Evolutionary conservation across 805 yeast genomes (phyloP).

Genomic region (Dipodascopsis uninucleata): DNA sequence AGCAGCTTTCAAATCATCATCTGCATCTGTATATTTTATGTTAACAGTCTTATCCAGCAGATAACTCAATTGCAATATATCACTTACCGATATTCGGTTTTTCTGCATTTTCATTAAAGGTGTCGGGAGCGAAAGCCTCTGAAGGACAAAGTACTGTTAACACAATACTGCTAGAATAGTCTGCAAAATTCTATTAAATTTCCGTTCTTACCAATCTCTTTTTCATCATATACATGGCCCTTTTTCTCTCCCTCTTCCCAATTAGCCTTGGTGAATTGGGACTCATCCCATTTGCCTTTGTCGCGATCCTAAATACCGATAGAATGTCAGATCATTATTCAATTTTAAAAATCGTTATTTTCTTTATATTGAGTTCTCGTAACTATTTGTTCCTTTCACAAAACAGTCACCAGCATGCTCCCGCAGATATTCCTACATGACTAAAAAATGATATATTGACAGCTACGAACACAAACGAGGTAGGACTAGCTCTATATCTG

Average conservation of each 20-base stretch:
- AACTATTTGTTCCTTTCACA: too few relatives aligned
- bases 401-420: too few relatives aligned
- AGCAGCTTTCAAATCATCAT: constrained; percentile 21
- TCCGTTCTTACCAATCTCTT: constrained; percentile 9
- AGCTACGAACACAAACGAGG: too few relatives aligned
- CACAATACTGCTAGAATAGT: too few relatives aligned
- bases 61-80: too few relatives aligned
- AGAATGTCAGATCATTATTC: not conserved
- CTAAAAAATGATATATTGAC: too few relatives aligned
- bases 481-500: too few relatives aligned
- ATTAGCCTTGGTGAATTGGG: constrained; percentile 5
- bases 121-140: constrained; percentile 21
- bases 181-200: too few relatives aligned
- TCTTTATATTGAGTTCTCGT: too few relatives aligned
- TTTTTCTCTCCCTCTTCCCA: constrained; percentile 8
- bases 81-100: not conserved
- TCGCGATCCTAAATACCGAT: constrained; percentile 5
- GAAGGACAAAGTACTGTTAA: not conserved
- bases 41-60: not conserved
- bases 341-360: not conserved
- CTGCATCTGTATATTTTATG: constrained; percentile 8
- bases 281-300: constrained; percentile 11
- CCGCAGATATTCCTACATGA: too few relatives aligned
- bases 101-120: constrained; percentile 12
- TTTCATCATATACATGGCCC: constrained; percentile 4